Base-by-base conservation (phyloP, 805 yeast species). In the Candida vaughaniae region DNA sequence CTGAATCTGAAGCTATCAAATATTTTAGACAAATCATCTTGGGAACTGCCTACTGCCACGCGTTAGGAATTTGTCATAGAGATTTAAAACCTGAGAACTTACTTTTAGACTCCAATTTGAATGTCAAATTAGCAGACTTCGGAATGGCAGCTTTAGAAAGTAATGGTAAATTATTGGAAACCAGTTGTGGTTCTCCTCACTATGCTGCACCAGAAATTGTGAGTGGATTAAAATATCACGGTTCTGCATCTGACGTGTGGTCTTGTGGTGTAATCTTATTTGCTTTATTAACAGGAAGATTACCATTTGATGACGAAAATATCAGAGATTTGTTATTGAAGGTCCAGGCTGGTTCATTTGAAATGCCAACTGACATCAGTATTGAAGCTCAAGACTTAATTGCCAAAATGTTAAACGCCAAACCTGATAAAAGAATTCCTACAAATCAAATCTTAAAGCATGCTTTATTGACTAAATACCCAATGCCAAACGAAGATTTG, bases 141-240 rank as follows among this genome's bases (percentile, higher is more conserved):
- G 95, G 95, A 38, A 85, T 85, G 95, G 95, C 95, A 18, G 93
- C 93, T 16, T 66, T 85, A 42, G 91, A 85, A 56, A 73, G 80
- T 43, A 78, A 78, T 39, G 86, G 81, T 36, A 76, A 77, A 56
- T 62, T 85, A 37, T 65, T 85, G 36, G 88, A 83, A 57, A 85
- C 95, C 4, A 79, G 87, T 11, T 85, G 95, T 65, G 95, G 95
- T 3, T 82, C 90, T 16, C 95, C 95, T 14, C 95, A 85, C 64
- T 85, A 85, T 58, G 93, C 93, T 5, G 85, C 95, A 2, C 95
- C 95, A 0, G 95, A 85, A 60, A 85, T 85, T 45, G 91, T 85
- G 14, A 73, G 80, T 51, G 91, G 93, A 12, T 75, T 76, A 51
- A 77, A 78, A 38, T 85, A 85, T 52, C 89, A 85, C 58, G 95